Percentiles rank a stretch among this genome's conserved stretches.
These are phyloP conservation scores for Candolleomyces eurysporus DNA, from an alignment of 768 basidiomycete genomes.

Conservation along the genomic window DNA sequence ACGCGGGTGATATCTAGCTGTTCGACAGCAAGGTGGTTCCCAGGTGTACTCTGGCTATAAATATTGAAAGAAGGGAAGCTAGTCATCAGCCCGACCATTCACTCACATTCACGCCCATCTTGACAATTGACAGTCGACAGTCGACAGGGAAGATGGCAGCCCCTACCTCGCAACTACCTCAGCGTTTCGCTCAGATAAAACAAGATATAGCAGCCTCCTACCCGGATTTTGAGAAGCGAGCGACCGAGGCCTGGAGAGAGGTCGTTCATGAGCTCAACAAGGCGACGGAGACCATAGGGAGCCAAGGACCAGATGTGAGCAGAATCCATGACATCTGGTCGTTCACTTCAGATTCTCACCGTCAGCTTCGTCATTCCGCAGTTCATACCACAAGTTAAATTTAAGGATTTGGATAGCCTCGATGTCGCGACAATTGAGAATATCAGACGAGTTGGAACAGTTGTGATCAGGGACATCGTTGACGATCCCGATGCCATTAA, in stretches of 20 bases:
- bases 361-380: conserved; percentile 17
- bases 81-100: too few species aligned
- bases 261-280: conserved; percentile 50
- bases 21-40: too few species aligned
- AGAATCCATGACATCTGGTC: neutral
- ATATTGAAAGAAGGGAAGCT: too few species aligned
- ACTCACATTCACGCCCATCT: too few species aligned
- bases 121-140: too few species aligned
- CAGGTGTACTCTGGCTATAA: too few species aligned
- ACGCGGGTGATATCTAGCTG: too few species aligned
- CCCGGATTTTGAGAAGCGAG: conserved; percentile 48
- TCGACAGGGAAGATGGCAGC: too few species aligned
- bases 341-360: neutral
- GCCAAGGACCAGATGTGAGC: conserved; percentile 50
- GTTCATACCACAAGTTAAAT: conserved; percentile 64
- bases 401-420: conserved; percentile 49
- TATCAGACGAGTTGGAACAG: conserved; percentile 54
- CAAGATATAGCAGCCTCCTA: conserved; percentile 50
- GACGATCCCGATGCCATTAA: conserved; percentile 49
- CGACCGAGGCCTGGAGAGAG: conserved; percentile 57
- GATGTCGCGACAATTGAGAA: conserved; percentile 41
- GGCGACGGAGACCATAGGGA: conserved; percentile 42
- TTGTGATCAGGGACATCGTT: conserved; percentile 63
- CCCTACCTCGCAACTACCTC: conserved; percentile 24
- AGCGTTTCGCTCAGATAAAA: conserved; percentile 59